Evolutionary conservation across 139 green algal genomes (phyloP), one percentile per base, ranked within the genome.

Genomic region (Dunaliella primolecta): DNA sequence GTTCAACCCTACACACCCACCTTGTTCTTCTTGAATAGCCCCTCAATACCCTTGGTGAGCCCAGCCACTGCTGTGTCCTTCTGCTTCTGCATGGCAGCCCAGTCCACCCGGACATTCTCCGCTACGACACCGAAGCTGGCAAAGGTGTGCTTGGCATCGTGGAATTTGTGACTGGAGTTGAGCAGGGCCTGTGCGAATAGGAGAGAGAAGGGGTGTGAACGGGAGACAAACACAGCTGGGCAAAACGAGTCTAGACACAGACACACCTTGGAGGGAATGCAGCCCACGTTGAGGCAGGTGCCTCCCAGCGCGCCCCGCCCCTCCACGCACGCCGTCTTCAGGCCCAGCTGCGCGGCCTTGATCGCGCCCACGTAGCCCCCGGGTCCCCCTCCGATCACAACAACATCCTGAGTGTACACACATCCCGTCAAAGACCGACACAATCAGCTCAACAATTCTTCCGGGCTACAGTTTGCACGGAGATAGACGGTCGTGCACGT

Each of bases 21-120:
- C 94, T 99, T 99, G 93, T 99, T 98, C 92, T 99, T 99, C 86
- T 99, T 99, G 92, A 99, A 96, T 2, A 99, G 93, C 11, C 95
- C 95, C 89, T 99, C 97, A 71, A 99, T 97, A 46, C 97, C 97
- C 89, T 98, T 98, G 25, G 97, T 99, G 0, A 99, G 88, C 2
- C 97, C 96, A 2, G 87, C 81, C 15, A 99, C 96, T 3, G 96
- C 95, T 7, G 92, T 92, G 35, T 94, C 87, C 88, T 99, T 99
- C 87, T 98, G 95, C 84, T 93, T 92, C 94, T 98, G 97, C 94
- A 99, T 99, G 75, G 93, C 93, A 29, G 75, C 46, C 85, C 85
- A 88, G 81, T 88, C 85, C 1, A 88, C 75, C 55, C 36, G 85
- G 3, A 97, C 70, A 1, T 89, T 87, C 0, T 85, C 87, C 1